Evolutionary conservation across 805 yeast genomes (phyloP).

Genomic region (Starmerella sp.): DNA sequence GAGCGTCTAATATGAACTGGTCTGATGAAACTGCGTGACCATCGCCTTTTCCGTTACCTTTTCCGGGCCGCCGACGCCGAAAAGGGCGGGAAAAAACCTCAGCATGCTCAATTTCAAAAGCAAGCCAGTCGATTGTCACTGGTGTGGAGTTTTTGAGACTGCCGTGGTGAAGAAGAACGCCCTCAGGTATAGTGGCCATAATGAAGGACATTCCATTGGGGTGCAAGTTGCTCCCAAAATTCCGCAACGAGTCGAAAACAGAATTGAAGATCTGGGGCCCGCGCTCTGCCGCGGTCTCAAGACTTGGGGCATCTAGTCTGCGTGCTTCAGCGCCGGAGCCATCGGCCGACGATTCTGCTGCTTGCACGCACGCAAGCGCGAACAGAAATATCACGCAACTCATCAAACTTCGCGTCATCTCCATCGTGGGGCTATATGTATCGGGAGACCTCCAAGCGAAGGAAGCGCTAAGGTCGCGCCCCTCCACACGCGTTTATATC

Average conservation of each 20-base stretch:
- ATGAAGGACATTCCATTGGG: background rate
- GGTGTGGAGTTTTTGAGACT: background rate
- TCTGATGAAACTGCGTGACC: background rate
- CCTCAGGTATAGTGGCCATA: background rate
- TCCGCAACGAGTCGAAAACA: background rate
- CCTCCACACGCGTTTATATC: no score
- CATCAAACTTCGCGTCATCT: no score
- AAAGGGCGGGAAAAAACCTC: background rate
- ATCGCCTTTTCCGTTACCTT: background rate
- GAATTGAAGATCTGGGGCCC: slow-evolving; percentile 3
- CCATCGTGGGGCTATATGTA: no score
- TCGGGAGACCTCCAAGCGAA: no score
- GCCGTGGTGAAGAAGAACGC: background rate
- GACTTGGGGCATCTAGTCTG: background rate
- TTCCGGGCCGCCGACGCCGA: background rate
- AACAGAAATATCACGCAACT: no score
- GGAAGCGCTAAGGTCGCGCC: no score
- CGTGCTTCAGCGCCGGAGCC: no score
- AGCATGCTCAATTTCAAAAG: background rate
- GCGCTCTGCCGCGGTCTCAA: background rate
- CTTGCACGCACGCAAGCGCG: no score
- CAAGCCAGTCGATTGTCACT: background rate
- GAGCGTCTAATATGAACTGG: background rate
- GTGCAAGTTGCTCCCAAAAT: background rate
- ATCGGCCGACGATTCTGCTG: no score